phyloP scores from a whole-genome alignment of 2,329 filamentous ascomycete species.

The Cladophialophora psammophila region DNA sequence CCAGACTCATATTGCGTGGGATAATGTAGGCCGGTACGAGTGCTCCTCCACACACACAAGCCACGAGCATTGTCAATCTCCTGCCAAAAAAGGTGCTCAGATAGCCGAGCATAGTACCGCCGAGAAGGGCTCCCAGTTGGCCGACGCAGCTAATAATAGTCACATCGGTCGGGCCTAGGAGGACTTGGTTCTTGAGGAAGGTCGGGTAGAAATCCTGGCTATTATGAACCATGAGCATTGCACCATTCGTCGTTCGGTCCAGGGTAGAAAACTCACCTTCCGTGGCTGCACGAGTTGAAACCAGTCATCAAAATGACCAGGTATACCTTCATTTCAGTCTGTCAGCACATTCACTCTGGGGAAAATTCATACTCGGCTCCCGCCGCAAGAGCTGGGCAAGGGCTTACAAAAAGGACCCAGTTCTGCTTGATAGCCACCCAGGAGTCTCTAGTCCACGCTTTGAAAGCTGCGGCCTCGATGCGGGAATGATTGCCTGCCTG shows the following conservation, averaged over 20 bases:
- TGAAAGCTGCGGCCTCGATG: constrained; percentile 18
- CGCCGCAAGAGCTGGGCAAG: neutral
- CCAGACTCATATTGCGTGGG: constrained; percentile 43
- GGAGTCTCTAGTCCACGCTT: constrained; percentile 17
- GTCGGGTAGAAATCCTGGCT: constrained; percentile 52
- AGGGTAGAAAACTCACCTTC: constrained; percentile 26
- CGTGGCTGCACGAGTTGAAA: constrained; percentile 49
- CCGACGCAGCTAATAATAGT: constrained; percentile 48
- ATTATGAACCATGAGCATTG: neutral
- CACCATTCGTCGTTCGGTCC: neutral
- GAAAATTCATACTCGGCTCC: neutral
- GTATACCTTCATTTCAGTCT: constrained; percentile 40
- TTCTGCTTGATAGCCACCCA: constrained; percentile 18
- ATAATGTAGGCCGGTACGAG: constrained; percentile 48
- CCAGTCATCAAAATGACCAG: constrained; percentile 48
- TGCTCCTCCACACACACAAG: constrained; percentile 46
- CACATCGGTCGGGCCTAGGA: constrained; percentile 42
- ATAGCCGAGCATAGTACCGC: constrained; percentile 48
- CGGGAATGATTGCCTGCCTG: constrained; percentile 43
- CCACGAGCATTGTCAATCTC: constrained; percentile 46
- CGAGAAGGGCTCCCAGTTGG: constrained; percentile 47
- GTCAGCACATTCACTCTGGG: neutral
- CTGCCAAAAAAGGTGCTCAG: constrained; percentile 48
- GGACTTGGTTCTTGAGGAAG: constrained; percentile 49
- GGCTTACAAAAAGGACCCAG: constrained; percentile 44